phyloP scores from a whole-genome alignment of 2,329 filamentous ascomycete species.

The Alternaria rosae region DNA sequence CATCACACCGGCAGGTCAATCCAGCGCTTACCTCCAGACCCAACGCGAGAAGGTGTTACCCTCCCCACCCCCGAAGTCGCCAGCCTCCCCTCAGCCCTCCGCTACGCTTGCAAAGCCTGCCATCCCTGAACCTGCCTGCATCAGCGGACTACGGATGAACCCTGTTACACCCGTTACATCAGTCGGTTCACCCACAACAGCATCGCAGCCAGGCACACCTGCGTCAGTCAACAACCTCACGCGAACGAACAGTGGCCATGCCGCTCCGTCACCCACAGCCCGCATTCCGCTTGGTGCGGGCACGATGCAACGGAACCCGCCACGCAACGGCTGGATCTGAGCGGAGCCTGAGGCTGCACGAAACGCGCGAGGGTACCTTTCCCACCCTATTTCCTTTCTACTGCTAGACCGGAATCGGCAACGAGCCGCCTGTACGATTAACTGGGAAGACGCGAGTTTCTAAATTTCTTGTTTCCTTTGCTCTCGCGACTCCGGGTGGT shows the following conservation, averaged over 20 bases:
- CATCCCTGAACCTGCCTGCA: slow-evolving; percentile 14
- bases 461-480: slow-evolving; percentile 1
- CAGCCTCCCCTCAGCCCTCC: slow-evolving; percentile 13
- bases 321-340: slow-evolving; percentile 47
- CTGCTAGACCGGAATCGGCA: slow-evolving; percentile 10
- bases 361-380: slow-evolving; percentile 1
- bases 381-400: slow-evolving; percentile 1
- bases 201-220: slow-evolving; percentile 22
- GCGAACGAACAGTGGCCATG: slow-evolving; percentile 21
- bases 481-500: neutral
- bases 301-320: slow-evolving; percentile 46
- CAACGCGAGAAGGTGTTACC: slow-evolving; percentile 47
- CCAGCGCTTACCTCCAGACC: slow-evolving; percentile 41
- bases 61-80: slow-evolving; percentile 31
- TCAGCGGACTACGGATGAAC: slow-evolving; percentile 48
- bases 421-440: slow-evolving; percentile 33
- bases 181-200: slow-evolving; percentile 24
- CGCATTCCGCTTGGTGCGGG: slow-evolving; percentile 46
- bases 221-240: slow-evolving; percentile 23
- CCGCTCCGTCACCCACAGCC: slow-evolving; percentile 39
- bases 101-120: slow-evolving; percentile 14
- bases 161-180: slow-evolving; percentile 38
- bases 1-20: slow-evolving; percentile 35
- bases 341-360: neutral
- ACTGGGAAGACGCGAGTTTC: slow-evolving; percentile 3